These are phyloP conservation scores for Triticum monococcum DNA, from an alignment of 176 grass and related monocot species.

Conservation along the genomic window DNA sequence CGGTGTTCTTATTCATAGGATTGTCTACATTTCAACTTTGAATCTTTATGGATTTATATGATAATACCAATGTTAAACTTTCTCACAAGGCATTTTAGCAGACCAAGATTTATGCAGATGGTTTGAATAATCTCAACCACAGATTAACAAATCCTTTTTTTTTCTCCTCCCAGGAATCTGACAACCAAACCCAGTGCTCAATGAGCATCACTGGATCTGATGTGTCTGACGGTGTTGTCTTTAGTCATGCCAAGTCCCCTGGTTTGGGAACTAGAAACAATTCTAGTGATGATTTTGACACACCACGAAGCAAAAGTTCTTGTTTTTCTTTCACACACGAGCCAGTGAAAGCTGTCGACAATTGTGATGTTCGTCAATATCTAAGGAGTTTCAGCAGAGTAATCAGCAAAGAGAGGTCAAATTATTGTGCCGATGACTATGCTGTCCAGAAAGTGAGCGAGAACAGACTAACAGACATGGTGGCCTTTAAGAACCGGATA, in stretches of 20 bases:
- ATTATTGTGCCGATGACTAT: conserved; percentile 54
- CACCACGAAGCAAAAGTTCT: conserved; percentile 36
- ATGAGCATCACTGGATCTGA: conserved; percentile 49
- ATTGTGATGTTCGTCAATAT: conserved; percentile 35
- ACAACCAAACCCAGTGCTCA: conserved; percentile 61
- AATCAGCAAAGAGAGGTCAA: conserved; percentile 33
- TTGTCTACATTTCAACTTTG: not conserved
- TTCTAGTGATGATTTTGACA: conserved; percentile 33
- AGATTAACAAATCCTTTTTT: conserved; percentile 8
- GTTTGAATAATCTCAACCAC: not conserved
- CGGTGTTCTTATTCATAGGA: not conserved
- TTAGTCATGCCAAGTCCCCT: not conserved
- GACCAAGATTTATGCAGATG: not conserved
- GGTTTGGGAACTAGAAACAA: conserved; percentile 22
- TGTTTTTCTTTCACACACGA: conserved; percentile 45
- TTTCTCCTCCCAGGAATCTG: conserved; percentile 32
- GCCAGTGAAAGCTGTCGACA: conserved; percentile 16
- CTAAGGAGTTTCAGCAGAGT: conserved; percentile 39
- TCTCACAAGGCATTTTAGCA: not conserved
- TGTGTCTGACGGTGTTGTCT: conserved; percentile 21
- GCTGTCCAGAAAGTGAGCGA: conserved; percentile 16
- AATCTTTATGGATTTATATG: not conserved
- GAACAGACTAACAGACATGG: conserved; percentile 23
- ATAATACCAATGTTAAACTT: not conserved
- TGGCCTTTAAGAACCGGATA: conserved; percentile 41